A percentile compares a stretch with the other conserved stretches of the same genome.
Evolutionary conservation across 2,329 filamentous ascomycete genomes (phyloP).

Genomic region (Aspergillus sp.): DNA sequence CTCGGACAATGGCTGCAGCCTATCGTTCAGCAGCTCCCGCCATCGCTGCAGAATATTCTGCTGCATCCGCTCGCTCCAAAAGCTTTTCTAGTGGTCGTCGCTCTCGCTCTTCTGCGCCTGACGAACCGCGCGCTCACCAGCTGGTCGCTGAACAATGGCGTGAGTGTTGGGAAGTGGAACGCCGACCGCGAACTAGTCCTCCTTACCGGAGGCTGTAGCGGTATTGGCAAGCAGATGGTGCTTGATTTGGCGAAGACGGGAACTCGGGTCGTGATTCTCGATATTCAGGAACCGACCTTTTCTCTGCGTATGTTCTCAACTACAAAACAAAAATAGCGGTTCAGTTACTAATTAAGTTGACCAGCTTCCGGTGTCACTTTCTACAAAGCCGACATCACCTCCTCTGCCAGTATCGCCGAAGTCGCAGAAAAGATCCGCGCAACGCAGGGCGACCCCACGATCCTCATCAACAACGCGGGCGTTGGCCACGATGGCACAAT

Average conservation of each 20-base stretch:
- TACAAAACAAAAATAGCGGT: background rate
- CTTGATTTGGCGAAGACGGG: slow-evolving; percentile 29
- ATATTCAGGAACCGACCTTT: slow-evolving; percentile 36
- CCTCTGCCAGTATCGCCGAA: slow-evolving; percentile 28
- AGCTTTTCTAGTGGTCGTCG: slow-evolving; percentile 21
- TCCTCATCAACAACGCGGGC: slow-evolving; percentile 53
- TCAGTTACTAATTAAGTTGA: background rate
- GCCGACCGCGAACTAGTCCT: slow-evolving; percentile 33
- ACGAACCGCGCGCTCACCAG: slow-evolving; percentile 30
- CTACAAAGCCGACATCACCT: slow-evolving; percentile 41
- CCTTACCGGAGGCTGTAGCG: slow-evolving; percentile 38
- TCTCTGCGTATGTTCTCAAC: slow-evolving; percentile 24
- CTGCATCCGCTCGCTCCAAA: slow-evolving; percentile 31
- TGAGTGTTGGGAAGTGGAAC: slow-evolving; percentile 25
- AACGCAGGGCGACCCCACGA: slow-evolving; percentile 45
- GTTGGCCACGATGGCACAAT: slow-evolving; percentile 50
- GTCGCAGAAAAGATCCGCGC: slow-evolving; percentile 40
- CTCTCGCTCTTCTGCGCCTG: slow-evolving; percentile 25
- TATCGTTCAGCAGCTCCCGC: slow-evolving; percentile 27
- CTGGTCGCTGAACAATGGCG: slow-evolving; percentile 34
- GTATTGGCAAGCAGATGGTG: slow-evolving; percentile 40
- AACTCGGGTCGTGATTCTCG: slow-evolving; percentile 36
- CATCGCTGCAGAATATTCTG: slow-evolving; percentile 26
- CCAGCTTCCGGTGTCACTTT: slow-evolving; percentile 21
- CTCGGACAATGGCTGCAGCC: slow-evolving; percentile 26